Evolutionary conservation across 2,329 filamentous ascomycete species (phyloP), one percentile per base, ranked within the genome.

Genomic region (Aspergillus thermomutatus): DNA sequence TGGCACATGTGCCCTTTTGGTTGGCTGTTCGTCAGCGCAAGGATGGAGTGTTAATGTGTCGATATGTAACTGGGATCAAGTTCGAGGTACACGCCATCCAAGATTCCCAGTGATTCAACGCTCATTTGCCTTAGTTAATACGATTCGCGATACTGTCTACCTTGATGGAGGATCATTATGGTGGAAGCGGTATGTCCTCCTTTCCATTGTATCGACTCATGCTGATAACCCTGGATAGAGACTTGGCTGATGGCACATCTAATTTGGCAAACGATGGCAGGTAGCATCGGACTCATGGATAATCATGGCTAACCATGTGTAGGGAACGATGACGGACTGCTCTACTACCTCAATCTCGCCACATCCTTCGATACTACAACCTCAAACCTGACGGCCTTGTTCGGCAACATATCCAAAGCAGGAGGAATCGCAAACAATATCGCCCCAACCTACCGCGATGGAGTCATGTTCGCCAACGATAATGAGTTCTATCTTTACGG

Each of bases 391-490:
- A 86, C 80, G 17, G 68, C 64, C 0, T 68, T 87, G 9, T 76
- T 89, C 19, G 67, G 71, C 1, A 72, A 68, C 0, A 67, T 83
- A 40, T 74, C 79, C 2, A 87, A 85, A 59, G 77, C 77, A 0
- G 76, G 67, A 37, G 76, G 80, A 6, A 76, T 76, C 3, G 70
- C 71, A 19, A 83, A 81, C 60, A 82, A 82, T 59, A 58, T 81
- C 47, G 77, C 79, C 0, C 84, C 85, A 0, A 82, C 82, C 61
- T 88, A 82, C 59, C 59, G 77, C 17, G 86, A 88, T 58, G 88
- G 88, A 2, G 83, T 78, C 7, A 82, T 90, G 74, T 80, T 91
- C 31, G 81, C 80, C 49, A 90, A 89, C 62, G 76, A 89, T 56
- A 73, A 80, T 50, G 80, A 87, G 58, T 85, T 86, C 64, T 86